Base-by-base conservation (phyloP, 2,329 filamentous ascomycete species). In the Neocucurbitaria cava region DNA sequence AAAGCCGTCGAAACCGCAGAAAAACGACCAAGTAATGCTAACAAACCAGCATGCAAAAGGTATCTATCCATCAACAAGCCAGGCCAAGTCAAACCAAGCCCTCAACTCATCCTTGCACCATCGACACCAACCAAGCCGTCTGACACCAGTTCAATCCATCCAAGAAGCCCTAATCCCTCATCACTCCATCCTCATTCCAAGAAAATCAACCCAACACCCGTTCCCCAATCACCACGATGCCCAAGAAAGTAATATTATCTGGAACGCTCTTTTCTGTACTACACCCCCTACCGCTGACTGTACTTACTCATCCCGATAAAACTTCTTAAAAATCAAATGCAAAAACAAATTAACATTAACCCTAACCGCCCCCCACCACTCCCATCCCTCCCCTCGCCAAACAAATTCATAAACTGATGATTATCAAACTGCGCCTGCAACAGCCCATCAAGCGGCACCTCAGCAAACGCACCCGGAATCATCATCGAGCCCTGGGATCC, bases 281-380 rank as follows among this genome's bases (percentile, higher is more conserved):
- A 36, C 33, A n/a, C n/a, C n/a, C n/a, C n/a, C 6, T 36, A 36
- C 33, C 33, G 13, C 33, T n/a, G n/a, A n/a, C 13, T 36, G 6
- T 18, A 36, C 35, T 50, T 56, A 70, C 52, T 66, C 64, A 43
- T 82, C 80, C 58, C 78, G 70, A 62, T 99, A 99, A 77, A 99
- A 99, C 83, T 99, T 99, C 85, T 96, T 96, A 83, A 98, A 98
- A 65, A 99, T 85, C 76, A 98, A 82, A 83, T 99, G 95, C 82
- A 99, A 82, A 79, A 99, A 87, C 71, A 99, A 77, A 80, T 99
- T 99, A 70, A 99, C 95, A 76, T 98, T 98, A 71, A 99, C 85
- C 77, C 90, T 89, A 72, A 97, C 83, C 60, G 74, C 72, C 0
- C 77, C 69, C 65, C 59, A 3, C 65, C 61, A 23, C 56, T 49